Evolutionary conservation across 441 rosid genomes (phyloP).

Genomic region (Adansonia rubrostipa): DNA sequence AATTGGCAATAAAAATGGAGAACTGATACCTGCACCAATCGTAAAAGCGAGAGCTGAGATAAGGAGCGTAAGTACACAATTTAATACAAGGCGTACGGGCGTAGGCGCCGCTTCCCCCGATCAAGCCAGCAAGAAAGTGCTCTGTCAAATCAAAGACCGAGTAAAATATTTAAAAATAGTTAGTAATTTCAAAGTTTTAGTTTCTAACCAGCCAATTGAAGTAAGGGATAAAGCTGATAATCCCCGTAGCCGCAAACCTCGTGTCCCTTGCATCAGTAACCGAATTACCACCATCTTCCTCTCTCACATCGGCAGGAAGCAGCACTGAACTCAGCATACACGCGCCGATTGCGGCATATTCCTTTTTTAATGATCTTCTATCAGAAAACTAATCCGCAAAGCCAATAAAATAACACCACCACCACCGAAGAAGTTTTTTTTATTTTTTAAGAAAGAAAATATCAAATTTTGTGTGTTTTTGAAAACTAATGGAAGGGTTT

Average conservation of each 20-base stretch:
- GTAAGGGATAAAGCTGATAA: slow-evolving; percentile 88
- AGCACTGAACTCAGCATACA: slow-evolving; percentile 75
- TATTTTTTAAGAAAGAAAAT: background rate
- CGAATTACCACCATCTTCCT: slow-evolving; percentile 51
- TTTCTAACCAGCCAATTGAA: slow-evolving; percentile 90
- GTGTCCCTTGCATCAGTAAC: slow-evolving; percentile 64
- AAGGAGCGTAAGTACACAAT: slow-evolving; percentile 78
- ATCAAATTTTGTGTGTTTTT: slow-evolving; percentile 40
- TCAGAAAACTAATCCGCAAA: slow-evolving; percentile 17
- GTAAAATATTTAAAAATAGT: background rate
- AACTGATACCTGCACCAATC: too few relatives aligned
- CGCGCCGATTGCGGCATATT: slow-evolving; percentile 73
- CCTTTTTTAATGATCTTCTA: slow-evolving; percentile 33
- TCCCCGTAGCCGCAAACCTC: slow-evolving; percentile 83
- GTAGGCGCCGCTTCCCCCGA: slow-evolving; percentile 64
- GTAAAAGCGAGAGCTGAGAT: slow-evolving; percentile 53
- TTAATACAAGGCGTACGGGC: slow-evolving; percentile 62
- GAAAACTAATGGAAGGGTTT: slow-evolving; percentile 22
- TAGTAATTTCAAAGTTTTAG: background rate
- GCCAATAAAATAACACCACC: background rate
- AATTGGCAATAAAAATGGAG: background rate
- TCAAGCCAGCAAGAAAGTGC: slow-evolving; percentile 99
- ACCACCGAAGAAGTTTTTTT: too few relatives aligned
- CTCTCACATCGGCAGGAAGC: slow-evolving; percentile 51
- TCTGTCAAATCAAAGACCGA: slow-evolving; percentile 39